Percentiles rank a stretch among this genome's conserved stretches.
Conservation (phyloP, 2,329 filamentous ascomycete genomes). For the Sclerotinia spermophila region DNA sequence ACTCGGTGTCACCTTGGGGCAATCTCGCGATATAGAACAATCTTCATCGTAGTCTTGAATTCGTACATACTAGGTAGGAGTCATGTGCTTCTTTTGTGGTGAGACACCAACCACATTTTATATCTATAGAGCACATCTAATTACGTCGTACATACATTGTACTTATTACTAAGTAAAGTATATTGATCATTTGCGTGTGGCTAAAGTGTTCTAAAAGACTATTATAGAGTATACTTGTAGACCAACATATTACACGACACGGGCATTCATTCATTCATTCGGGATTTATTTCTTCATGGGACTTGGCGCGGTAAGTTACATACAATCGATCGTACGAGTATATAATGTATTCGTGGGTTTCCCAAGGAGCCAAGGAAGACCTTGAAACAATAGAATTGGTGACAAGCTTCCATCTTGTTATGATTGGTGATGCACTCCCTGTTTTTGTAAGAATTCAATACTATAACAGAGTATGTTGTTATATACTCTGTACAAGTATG, state of each 20-base stretch:
- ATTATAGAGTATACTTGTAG: too few relatives aligned
- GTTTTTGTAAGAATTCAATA: background rate
- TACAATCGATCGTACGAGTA: background rate
- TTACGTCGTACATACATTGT: background rate
- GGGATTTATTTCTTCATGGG: background rate
- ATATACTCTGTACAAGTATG: too few relatives aligned
- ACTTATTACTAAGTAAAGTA: too few relatives aligned
- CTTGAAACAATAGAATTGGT: background rate
- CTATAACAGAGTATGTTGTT: background rate
- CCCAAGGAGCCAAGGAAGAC: background rate
- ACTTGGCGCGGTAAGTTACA: background rate
- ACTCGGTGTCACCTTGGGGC: too few relatives aligned
- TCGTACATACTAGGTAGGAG: background rate
- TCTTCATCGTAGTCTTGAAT: background rate
- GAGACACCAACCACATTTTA: background rate
- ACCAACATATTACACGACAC: background rate
- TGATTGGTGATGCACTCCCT: too few relatives aligned
- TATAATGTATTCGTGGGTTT: background rate
- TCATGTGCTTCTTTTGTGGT: background rate
- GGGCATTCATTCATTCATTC: too few relatives aligned
- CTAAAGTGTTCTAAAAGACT: background rate
- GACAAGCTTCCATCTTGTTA: background rate
- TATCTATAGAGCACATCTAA: background rate
- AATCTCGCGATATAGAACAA: background rate
- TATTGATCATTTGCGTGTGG: background rate